These are phyloP conservation scores for Beta vulgaris DNA, from an alignment of 148 eudicot species.

Conservation along the genomic window DNA sequence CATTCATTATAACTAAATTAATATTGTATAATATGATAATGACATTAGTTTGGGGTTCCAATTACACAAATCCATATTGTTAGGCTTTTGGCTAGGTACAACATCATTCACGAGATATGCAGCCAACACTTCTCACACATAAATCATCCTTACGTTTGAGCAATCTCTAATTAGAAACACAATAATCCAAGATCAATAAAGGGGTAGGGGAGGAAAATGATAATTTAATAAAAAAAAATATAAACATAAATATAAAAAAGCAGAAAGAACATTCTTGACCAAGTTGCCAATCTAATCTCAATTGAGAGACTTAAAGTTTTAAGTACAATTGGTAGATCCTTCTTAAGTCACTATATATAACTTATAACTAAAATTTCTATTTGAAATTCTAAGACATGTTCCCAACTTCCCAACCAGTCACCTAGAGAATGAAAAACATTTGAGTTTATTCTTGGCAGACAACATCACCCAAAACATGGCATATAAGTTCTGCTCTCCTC, in stretches of 20 bases:
- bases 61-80: background rate
- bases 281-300: background rate
- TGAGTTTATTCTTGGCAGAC: background rate
- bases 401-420: background rate
- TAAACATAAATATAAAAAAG: too few relatives aligned
- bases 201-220: too few relatives aligned
- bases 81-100: background rate
- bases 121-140: background rate
- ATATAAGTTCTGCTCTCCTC: background rate
- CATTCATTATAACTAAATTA: background rate
- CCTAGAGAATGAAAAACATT: background rate
- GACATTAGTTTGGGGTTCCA: background rate
- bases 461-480: background rate
- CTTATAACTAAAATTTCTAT: background rate
- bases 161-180: background rate
- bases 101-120: background rate
- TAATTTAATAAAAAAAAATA: too few relatives aligned
- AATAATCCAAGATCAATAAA: background rate
- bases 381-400: background rate
- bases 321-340: too few relatives aligned
- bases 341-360: too few relatives aligned
- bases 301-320: background rate
- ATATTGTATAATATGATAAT: background rate
- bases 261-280: background rate
- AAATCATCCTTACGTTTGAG: background rate